Percentiles rank a stretch among this genome's conserved stretches.
These are phyloP conservation scores for Tetrahymena thermophila DNA, from an alignment of 73 alveolate species.

Conservation along the genomic window DNA sequence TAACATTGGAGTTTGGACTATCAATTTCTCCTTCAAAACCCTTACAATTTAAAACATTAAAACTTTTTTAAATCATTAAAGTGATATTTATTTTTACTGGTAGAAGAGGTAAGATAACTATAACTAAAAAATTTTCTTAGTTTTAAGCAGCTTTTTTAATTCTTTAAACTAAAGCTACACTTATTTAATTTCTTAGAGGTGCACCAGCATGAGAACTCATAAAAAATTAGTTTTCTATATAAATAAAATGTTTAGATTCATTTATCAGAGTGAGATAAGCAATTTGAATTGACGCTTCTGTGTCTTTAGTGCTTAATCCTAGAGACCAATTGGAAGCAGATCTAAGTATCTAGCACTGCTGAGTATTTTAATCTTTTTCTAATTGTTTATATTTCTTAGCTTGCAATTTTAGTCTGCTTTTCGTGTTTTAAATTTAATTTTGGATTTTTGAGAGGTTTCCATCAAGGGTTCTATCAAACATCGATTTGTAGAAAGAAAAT, in stretches of 20 bases:
- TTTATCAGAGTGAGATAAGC: conserved; percentile 77
- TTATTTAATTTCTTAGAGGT: conserved; percentile 68
- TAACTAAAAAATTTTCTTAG: conserved; percentile 65
- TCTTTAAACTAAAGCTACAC: conserved; percentile 64
- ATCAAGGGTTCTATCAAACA: not conserved
- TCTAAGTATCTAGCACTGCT: conserved; percentile 41
- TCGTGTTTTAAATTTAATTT: not conserved
- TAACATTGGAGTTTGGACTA: conserved; percentile 38
- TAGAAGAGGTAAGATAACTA: conserved; percentile 76
- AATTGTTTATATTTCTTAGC: not conserved
- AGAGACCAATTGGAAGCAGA: conserved; percentile 79
- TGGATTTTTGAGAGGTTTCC: not conserved
- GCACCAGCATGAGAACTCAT: conserved; percentile 56
- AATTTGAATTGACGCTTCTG: conserved; percentile 72
- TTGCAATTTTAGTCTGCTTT: not conserved
- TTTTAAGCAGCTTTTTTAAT: conserved; percentile 61
- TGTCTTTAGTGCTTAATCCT: conserved; percentile 55
- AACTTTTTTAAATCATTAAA: not conserved
- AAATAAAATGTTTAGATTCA: conserved; percentile 67
- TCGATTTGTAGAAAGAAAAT: not conserved
- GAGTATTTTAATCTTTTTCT: not conserved
- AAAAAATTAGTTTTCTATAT: conserved; percentile 90
- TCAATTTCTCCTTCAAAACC: conserved; percentile 93
- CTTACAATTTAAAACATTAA: not conserved
- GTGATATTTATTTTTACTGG: conserved; percentile 42